Base-by-base conservation (phyloP, 2,329 filamentous ascomycete genomes). In the Dactylonectria macrodidyma region DNA sequence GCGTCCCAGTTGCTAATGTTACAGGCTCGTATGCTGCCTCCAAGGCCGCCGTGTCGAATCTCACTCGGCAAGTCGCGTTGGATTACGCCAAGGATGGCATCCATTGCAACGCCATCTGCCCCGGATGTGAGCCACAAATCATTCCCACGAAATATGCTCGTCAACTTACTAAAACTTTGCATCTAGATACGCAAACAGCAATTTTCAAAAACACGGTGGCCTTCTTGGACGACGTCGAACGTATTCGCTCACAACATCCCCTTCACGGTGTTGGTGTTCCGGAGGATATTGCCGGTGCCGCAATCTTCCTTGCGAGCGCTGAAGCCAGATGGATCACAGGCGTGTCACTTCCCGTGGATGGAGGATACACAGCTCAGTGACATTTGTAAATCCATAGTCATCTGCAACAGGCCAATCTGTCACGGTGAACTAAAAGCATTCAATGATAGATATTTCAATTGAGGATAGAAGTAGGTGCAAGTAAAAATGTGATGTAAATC, bases 81-180 rank as follows among this genome's bases (percentile, higher is more conserved):
- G 87, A 89, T 47, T 87, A 86, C 68, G 86, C 83, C 0, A 73
- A 75, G 1, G 73, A 84, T 11, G 77, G 81, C 0, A 86, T 89
- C 30, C 86, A 89, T 67, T 82, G 83, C 38, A 89, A 89, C 70
- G 85, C 85, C 0, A 80, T 89, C 5, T 87, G 86, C 60, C 87
- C 87, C 5, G 87, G 87, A 6, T 88, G 73, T 73, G 19, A 59
- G 67, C 22, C n/a, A 19, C 19, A 6, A 34, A 7, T 33, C 5
- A 34, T 51, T 10, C 2, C 3, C 7, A 19, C 16, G 11, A n/a
- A 6, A 22, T 3, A 2, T 19, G 6, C 5, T 12, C 11, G 24
- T 34, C 38, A 41, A 41, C 11, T 41, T 12, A 16, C 26, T 65
- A 41, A 62, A 3, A 5, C 14, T 0, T 24, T 3, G 9, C 1